A percentile compares a stretch with the other conserved stretches of the same genome.
Evolutionary conservation across 495 filamentous ascomycete species (phyloP).

Genomic region (Chaetomium fimeti): DNA sequence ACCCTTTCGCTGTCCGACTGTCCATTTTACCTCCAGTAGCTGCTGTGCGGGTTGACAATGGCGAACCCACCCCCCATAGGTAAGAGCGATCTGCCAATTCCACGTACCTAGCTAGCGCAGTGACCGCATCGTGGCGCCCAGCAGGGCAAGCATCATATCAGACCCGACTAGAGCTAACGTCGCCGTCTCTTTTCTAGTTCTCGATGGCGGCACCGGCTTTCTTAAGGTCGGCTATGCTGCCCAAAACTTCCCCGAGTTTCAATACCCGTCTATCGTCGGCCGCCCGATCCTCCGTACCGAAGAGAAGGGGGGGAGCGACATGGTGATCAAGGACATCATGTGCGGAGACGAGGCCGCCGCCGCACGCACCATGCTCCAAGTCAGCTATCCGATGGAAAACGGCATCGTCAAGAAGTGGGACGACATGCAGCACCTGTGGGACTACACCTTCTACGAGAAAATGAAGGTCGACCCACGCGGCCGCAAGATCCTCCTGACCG

Average conservation of each 20-base stretch:
- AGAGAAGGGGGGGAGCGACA: conserved; percentile 61
- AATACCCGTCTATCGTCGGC: conserved; percentile 97
- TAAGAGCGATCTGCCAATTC: conserved; percentile 16
- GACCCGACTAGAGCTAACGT: conserved; percentile 26
- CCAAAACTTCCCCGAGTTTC: conserved; percentile 98
- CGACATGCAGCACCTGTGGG: conserved; percentile 99
- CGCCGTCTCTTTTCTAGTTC: conserved; percentile 57
- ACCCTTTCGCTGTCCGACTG: neutral
- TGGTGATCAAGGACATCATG: conserved; percentile 97
- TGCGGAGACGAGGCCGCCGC: conserved; percentile 97
- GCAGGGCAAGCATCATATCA: conserved; percentile 10
- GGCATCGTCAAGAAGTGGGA: conserved; percentile 99
- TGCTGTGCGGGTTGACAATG: conserved; percentile 23
- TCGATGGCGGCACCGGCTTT: conserved; percentile 99
- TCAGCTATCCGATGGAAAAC: conserved; percentile 99
- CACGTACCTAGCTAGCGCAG: neutral
- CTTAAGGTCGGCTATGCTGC: conserved; percentile 98
- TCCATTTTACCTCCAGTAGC: neutral
- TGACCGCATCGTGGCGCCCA: neutral
- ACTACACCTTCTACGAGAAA: conserved; percentile 97
- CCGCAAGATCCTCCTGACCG: conserved; percentile 96
- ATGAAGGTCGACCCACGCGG: conserved; percentile 87
- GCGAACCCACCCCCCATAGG: conserved; percentile 33
- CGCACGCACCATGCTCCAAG: conserved; percentile 93
- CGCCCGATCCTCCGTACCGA: conserved; percentile 96